These are phyloP conservation scores for Oryza punctata DNA, from an alignment of 176 grass and related monocot genomes.

Conservation along the genomic window DNA sequence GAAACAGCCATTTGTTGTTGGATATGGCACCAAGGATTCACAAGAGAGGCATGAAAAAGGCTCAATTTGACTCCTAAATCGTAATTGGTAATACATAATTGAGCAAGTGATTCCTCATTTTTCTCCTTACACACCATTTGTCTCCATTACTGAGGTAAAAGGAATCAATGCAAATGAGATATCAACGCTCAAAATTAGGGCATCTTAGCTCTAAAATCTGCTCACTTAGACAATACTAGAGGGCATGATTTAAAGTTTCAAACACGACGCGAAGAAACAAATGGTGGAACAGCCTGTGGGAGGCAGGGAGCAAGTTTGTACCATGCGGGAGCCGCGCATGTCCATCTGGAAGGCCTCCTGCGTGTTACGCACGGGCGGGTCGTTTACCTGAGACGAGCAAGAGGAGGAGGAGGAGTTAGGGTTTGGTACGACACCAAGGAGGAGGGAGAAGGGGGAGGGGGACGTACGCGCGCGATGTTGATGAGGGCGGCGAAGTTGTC, in stretches of 20 bases:
- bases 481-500: slow-evolving; percentile 76
- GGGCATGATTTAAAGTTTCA: neutral
- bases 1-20: too few species aligned
- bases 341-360: slow-evolving; percentile 87
- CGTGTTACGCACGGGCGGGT: slow-evolving; percentile 81
- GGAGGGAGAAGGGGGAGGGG: neutral
- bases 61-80: neutral
- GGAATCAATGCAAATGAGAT: neutral
- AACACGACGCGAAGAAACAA: neutral
- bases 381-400: slow-evolving; percentile 57
- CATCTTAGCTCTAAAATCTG: neutral
- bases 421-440: neutral
- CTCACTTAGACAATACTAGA: neutral
- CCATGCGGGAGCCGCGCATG: slow-evolving; percentile 56
- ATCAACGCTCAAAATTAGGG: neutral
- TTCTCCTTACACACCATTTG: neutral
- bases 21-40: neutral
- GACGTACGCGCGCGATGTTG: slow-evolving; percentile 68
- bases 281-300: too few species aligned
- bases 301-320: neutral
- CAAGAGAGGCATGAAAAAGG: neutral
- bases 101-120: neutral
- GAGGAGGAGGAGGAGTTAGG: neutral
- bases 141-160: neutral
- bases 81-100: neutral